Evolutionary conservation across 495 filamentous ascomycete genomes (phyloP), one percentile per base, ranked within the genome.

Genomic region (Penicillium silybi): DNA sequence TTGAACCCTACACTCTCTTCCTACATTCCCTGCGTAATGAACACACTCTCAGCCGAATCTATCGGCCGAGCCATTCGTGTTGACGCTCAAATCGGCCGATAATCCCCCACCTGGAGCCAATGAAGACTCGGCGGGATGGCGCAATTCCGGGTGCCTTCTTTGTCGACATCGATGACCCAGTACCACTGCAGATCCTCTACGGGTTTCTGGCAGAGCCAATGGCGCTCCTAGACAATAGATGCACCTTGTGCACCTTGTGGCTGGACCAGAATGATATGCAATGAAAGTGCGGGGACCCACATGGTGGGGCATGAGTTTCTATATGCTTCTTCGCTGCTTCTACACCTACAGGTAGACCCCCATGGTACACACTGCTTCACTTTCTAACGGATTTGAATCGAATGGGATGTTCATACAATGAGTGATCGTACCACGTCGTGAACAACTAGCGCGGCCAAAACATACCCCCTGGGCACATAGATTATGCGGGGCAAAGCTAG

Each of bases 111-210:
- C 16, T 43, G 53, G 54, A 57, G 43, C 69, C 69, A 72, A 72
- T 72, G 44, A 64, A 60, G 52, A 54, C 50, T 27, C 29, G 26
- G 37, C 41, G 26, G 41, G 61, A 72, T 72, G 69, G 65, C 69
- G 58, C 50, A 54, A 63, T 61, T 35, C 42, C 18, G 43, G 26
- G 18, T 34, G 39, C 10, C 41, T 16, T 50, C 42, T 20, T 50
- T 29, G 35, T 50, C 43, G 35, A 20, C 19, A 44, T 42, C 1
- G 20, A 8, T 52, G n/a, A 17, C 43, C 40, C 41, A 17, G 34
- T 25, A 40, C 6, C 8, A 26, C 48, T 19, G 18, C 20, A 43
- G 41, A 43, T 43, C 41, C 18, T 4, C 1, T 39, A 39, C 18
- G 18, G 16, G 17, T 43, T 16, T 9, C 4, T 1, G 11, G 6